Conservation (phyloP, 2,329 filamentous ascomycete genomes). For the Pezicula neosporulosa region DNA sequence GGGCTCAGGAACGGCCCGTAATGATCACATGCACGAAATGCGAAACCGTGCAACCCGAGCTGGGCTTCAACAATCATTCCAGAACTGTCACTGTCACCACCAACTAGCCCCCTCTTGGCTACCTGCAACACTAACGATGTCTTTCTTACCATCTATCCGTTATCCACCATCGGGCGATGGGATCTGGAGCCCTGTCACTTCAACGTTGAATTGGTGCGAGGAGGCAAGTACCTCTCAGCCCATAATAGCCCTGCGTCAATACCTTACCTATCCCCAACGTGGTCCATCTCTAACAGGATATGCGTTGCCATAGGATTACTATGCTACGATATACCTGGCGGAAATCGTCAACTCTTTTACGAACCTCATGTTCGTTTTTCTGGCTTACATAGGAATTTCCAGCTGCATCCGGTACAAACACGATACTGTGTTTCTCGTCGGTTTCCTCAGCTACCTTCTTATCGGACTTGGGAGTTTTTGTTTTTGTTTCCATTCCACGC, state of each 20-base stretch:
- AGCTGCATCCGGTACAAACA: constrained; percentile 72
- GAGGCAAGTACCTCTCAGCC: constrained; percentile 47
- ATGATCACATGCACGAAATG: too few relatives aligned
- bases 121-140: too few relatives aligned
- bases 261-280: too few relatives aligned
- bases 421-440: constrained; percentile 70
- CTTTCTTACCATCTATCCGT: neutral
- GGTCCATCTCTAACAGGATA: too few relatives aligned
- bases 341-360: constrained; percentile 79
- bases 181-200: constrained; percentile 19
- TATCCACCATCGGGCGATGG: constrained; percentile 10
- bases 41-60: too few relatives aligned
- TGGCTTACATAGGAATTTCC: constrained; percentile 71
- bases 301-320: constrained; percentile 57
- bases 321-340: constrained; percentile 70
- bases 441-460: constrained; percentile 42
- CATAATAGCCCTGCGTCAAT: too few relatives aligned
- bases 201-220: constrained; percentile 57
- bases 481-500: constrained; percentile 31
- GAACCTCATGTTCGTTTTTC: constrained; percentile 76
- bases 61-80: too few relatives aligned
- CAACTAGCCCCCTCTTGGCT: too few relatives aligned
- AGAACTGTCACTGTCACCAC: too few relatives aligned
- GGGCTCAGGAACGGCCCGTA: too few relatives aligned
- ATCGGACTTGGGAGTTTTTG: constrained; percentile 34